Evolutionary conservation across 1,284 basidiomycete genomes (phyloP), one percentile per base, ranked within the genome.

Genomic region (Ustilago shanxiensis): DNA sequence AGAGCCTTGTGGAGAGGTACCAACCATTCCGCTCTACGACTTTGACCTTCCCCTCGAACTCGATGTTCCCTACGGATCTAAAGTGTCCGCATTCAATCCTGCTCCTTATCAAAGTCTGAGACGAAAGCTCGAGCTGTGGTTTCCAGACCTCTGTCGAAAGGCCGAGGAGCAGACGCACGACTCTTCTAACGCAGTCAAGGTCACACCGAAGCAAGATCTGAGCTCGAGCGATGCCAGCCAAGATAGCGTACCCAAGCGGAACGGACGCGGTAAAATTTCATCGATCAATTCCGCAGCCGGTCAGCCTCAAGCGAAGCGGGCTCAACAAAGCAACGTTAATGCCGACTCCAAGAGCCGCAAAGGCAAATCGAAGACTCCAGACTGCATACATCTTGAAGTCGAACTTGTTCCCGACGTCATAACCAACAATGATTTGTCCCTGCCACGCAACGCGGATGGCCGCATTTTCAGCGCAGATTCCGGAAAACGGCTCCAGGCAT

Each of bases 1-100:
- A 11, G 11, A 35, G 47, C 52, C 29, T 29, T 41, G 29, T 13
- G n/a, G 20, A 1, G 16, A 60, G 0, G 26, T 60, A n/a, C 31
- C 72, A 20, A 75, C 72, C 39, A 75, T 75, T 45, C 72, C 72
- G 41, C 60, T 75, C 31, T 71, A 41, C 29, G 72, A 75, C 47
- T 75, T 75, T 60, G 68, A 75, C 28, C 44, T 75, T 39, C 72
- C 63, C 1, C 60, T 75, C 18, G 72, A 75, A 45, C 52, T 61
- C 20, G 64, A 71, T 20, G 29, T 18, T 37, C 62, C 65, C 0
- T 50, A 62, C 6, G 60, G 60, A 0, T 53, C 52, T 3, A 47
- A 61, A 35, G 47, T 64, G 1, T 66, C 64, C 24, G 60, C 53
- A 26, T 74, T 74, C 62, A 62, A 59, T 16, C 72, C 72, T 9